Percentiles rank a stretch among this genome's conserved stretches.
Evolutionary conservation across 768 basidiomycete species (phyloP).

Genomic region (Ephemerocybe angulata): DNA sequence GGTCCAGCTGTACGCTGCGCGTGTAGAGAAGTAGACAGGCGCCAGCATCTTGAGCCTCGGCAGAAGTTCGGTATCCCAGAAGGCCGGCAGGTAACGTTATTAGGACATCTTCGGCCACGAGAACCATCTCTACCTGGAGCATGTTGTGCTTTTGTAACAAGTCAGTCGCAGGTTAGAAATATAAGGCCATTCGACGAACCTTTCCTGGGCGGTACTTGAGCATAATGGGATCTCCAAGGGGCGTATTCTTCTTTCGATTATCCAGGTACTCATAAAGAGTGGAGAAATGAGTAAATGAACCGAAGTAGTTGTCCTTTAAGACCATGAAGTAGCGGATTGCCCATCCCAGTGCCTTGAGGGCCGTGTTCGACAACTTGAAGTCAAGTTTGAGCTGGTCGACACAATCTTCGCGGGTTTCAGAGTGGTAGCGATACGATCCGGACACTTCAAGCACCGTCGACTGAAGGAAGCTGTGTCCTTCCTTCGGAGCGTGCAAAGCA

Average conservation of each 20-base stretch:
- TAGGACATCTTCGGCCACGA: conserved; percentile 48
- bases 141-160: conserved; percentile 90
- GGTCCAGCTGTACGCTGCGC: conserved; percentile 72
- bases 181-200: too few relatives aligned
- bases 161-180: too few relatives aligned
- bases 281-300: conserved; percentile 88
- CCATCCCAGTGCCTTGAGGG: conserved; percentile 82
- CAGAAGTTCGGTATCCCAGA: conserved; percentile 50
- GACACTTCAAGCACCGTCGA: conserved; percentile 53
- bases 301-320: conserved; percentile 90
- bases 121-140: conserved; percentile 66
- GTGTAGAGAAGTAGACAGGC: conserved; percentile 47
- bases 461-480: conserved; percentile 60
- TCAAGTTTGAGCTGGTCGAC: conserved; percentile 40
- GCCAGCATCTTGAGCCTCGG: conserved; percentile 32
- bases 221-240: conserved; percentile 77
- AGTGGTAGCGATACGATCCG: conserved; percentile 73
- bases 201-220: conserved; percentile 77
- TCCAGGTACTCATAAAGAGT: conserved; percentile 84
- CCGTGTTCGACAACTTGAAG: conserved; percentile 47
- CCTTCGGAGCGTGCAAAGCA: conserved; percentile 58
- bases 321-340: conserved; percentile 85
- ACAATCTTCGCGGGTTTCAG: conserved; percentile 61
- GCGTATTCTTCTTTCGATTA: conserved; percentile 51
- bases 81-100: conserved; percentile 66